A percentile compares a stretch with the other conserved stretches of the same genome.
phyloP scores from a whole-genome alignment of 2,329 filamentous ascomycete genomes.

The Colletotrichum plurivorum region DNA sequence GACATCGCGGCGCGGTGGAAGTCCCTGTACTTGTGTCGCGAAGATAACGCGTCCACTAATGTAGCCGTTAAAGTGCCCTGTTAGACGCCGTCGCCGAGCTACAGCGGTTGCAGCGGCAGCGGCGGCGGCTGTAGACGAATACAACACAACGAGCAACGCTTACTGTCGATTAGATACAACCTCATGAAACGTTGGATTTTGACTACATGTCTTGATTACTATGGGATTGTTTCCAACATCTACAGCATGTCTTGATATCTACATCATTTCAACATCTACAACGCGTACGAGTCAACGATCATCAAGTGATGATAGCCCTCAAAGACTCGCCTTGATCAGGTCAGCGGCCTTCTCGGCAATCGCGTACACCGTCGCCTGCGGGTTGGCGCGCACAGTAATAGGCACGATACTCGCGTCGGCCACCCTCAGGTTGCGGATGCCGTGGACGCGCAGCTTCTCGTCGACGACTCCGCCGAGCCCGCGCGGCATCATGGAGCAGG shows the following conservation, averaged over 20 bases:
- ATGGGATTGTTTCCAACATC: too few species aligned
- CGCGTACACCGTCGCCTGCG: conserved; percentile 53
- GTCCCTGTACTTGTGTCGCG: conserved; percentile 19
- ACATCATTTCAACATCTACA: too few species aligned
- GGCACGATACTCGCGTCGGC: conserved; percentile 59
- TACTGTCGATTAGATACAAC: too few species aligned
- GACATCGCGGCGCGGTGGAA: accelerated
- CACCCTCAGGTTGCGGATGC: conserved; percentile 58
- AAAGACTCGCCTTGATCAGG: conserved; percentile 42
- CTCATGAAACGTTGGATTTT: too few species aligned
- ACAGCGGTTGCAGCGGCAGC: not conserved
- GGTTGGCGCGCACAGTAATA: conserved; percentile 48
- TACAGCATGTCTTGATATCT: too few species aligned
- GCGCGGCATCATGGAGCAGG: conserved; percentile 65
- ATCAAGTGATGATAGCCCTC: not conserved
- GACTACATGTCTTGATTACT: too few species aligned
- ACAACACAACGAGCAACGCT: too few species aligned
- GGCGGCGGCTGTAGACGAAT: not conserved
- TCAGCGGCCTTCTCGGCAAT: conserved; percentile 49
- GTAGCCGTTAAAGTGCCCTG: not conserved
- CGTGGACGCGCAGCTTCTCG: conserved; percentile 59
- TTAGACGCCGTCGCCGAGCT: not conserved
- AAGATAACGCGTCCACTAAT: conserved; percentile 12
- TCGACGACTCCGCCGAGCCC: conserved; percentile 65
- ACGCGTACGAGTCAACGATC: too few species aligned